Evolutionary conservation across 106 monocot species (phyloP).

Genomic region (Alisma plantagoaquatica): DNA sequence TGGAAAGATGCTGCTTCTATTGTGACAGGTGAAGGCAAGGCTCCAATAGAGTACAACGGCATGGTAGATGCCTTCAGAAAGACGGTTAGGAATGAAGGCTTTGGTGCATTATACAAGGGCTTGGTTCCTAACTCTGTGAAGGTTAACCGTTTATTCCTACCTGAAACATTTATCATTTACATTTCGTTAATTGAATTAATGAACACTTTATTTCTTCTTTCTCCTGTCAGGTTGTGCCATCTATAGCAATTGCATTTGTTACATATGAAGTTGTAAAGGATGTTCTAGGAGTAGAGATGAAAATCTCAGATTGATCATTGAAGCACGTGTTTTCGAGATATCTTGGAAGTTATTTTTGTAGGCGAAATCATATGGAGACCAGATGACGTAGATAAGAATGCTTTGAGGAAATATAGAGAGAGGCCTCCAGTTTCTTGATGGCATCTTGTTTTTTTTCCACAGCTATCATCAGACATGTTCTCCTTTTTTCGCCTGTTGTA

Average conservation of each 20-base stretch:
- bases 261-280: conserved; percentile 88
- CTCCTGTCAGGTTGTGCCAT: conserved; percentile 77
- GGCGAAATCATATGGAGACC: conserved; percentile 10
- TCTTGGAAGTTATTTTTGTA: conserved; percentile 17
- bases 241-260: conserved; percentile 94
- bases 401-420: not conserved
- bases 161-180: not conserved
- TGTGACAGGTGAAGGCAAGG: conserved; percentile 40
- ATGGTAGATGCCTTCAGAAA: conserved; percentile 88
- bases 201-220: not conserved
- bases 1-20: conserved; percentile 76
- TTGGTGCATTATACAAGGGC: conserved; percentile 81
- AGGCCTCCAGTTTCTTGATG: not conserved
- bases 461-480: not conserved
- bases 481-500: not conserved
- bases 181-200: not conserved
- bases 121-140: conserved; percentile 83
- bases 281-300: conserved; percentile 92
- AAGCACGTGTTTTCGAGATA: not conserved
- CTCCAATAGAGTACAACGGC: conserved; percentile 54
- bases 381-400: conserved; percentile 1
- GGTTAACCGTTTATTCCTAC: conserved; percentile 17
- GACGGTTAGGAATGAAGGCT: conserved; percentile 71
- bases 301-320: conserved; percentile 68
- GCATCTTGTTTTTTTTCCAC: not conserved